Evolutionary conservation across 75 land plant species (phyloP).

Genomic region (Azolla pinnata): DNA sequence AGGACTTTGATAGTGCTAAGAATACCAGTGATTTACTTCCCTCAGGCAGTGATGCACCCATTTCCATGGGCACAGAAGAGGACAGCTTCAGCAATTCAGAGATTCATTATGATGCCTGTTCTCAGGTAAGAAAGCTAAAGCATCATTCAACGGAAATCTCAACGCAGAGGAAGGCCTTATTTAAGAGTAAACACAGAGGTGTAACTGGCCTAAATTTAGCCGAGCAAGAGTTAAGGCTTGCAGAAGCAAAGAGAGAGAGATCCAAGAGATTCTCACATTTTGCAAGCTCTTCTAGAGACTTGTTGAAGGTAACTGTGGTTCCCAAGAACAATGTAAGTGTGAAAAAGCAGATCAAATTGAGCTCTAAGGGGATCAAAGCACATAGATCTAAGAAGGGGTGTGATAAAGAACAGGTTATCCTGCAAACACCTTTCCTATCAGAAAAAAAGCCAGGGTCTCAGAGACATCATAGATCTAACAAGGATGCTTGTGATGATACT

Average conservation of each 20-base stretch:
- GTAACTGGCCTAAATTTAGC: slow-evolving; percentile 1
- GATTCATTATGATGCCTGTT: slow-evolving; percentile 6
- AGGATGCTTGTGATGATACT: no score
- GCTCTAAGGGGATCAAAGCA: not conserved
- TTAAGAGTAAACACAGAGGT: not conserved
- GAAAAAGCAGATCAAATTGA: not conserved
- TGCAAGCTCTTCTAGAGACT: slow-evolving; percentile 43
- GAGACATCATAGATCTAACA: no score
- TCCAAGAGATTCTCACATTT: slow-evolving; percentile 43
- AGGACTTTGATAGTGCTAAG: slow-evolving; percentile 10
- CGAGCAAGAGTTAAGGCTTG: slow-evolving; percentile 26
- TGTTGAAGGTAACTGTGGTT: slow-evolving; percentile 32
- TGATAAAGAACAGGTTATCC: not conserved
- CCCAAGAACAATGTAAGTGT: not conserved
- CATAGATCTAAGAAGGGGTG: not conserved
- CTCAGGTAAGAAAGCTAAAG: not conserved
- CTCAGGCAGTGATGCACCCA: not conserved
- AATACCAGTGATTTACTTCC: not conserved
- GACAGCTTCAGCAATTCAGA: slow-evolving; percentile 4
- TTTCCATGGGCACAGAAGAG: not conserved
- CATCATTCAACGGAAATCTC: not conserved
- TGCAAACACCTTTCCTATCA: slow-evolving; percentile 2
- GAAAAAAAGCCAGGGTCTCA: not conserved
- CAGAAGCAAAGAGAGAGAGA: slow-evolving; percentile 47
- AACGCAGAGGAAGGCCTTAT: not conserved